phyloP scores from a whole-genome alignment of 2,329 filamentous ascomycete species.

The Bipolaris sorokiniana region DNA sequence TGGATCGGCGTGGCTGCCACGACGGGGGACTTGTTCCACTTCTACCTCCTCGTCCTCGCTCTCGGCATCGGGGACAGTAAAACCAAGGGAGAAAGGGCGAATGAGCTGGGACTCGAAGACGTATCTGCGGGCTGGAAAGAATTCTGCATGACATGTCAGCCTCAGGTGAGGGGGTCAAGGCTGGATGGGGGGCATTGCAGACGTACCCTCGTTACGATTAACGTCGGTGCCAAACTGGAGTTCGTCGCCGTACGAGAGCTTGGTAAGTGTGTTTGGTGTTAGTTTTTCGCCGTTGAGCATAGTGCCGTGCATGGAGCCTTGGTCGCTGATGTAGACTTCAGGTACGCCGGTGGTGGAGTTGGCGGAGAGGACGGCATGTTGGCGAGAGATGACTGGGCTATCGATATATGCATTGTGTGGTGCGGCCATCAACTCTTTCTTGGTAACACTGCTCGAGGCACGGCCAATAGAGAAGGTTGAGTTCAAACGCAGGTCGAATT shows the following conservation, averaged over 20 bases:
- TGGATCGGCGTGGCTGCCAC: constrained; percentile 38
- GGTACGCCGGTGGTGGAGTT: constrained; percentile 24
- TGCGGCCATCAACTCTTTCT: constrained; percentile 51
- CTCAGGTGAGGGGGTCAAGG: not conserved
- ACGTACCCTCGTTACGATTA: constrained; percentile 43
- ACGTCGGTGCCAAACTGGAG: constrained; percentile 48
- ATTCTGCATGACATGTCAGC: constrained; percentile 32
- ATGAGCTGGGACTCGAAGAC: constrained; percentile 32
- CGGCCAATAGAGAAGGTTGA: constrained; percentile 50
- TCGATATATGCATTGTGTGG: constrained; percentile 70
- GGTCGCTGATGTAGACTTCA: constrained; percentile 59
- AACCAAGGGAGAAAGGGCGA: constrained; percentile 32
- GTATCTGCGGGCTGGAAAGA: constrained; percentile 42
- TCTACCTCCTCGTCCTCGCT: constrained; percentile 37
- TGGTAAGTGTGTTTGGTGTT: constrained; percentile 25
- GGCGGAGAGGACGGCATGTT: constrained; percentile 62
- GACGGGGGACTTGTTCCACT: constrained; percentile 4
- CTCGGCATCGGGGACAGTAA: constrained; percentile 42
- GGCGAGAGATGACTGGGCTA: constrained; percentile 72
- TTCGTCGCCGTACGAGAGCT: constrained; percentile 40
- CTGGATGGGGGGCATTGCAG: not conserved
- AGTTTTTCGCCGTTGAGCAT: constrained; percentile 56
- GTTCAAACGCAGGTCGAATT: constrained; percentile 36
- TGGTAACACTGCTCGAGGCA: constrained; percentile 49
- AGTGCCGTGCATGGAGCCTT: constrained; percentile 68